Percentiles rank a stretch among this genome's conserved stretches.
Conservation (phyloP, 2,329 filamentous ascomycete species). For the Aureobasidium pullulans region DNA sequence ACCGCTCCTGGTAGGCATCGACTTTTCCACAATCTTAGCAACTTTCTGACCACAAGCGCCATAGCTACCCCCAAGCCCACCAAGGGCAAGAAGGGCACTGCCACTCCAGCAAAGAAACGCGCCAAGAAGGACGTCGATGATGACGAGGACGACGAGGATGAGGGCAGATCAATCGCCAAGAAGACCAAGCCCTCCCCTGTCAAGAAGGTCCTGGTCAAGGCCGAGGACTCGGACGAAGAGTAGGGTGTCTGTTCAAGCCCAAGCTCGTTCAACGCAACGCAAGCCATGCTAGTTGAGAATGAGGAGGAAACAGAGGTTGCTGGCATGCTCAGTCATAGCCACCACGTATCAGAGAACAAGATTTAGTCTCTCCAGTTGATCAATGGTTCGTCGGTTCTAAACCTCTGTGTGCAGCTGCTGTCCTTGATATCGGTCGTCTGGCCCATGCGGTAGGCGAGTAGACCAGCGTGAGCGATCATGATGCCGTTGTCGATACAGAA, state of each 20-base stretch:
- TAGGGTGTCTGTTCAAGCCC: neutral
- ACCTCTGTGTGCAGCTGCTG: constrained; percentile 58
- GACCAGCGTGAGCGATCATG: constrained; percentile 96
- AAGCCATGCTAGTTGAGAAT: neutral
- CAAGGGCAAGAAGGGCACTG: constrained; percentile 18
- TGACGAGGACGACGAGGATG: neutral
- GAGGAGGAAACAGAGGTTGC: neutral
- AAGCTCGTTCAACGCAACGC: neutral
- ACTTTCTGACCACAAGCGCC: neutral
- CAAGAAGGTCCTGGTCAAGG: constrained; percentile 6
- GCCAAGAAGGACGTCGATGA: neutral
- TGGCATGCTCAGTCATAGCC: neutral
- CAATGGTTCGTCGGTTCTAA: constrained; percentile 44
- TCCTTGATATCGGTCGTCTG: constrained; percentile 70
- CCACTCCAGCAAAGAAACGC: constrained; percentile 21
- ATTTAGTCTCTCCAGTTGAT: constrained; percentile 42
- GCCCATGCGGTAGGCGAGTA: constrained; percentile 77
- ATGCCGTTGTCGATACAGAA: constrained; percentile 99
- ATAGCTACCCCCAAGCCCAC: neutral
- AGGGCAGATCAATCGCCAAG: constrained; percentile 4
- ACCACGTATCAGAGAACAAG: neutral
- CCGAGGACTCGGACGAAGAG: constrained; percentile 12
- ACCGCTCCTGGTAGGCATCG: neutral
- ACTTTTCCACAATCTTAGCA: neutral
- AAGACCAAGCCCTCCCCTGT: neutral